Evolutionary conservation across 2,329 filamentous ascomycete genomes (phyloP).

Genomic region (Fusarium fujikuroi): DNA sequence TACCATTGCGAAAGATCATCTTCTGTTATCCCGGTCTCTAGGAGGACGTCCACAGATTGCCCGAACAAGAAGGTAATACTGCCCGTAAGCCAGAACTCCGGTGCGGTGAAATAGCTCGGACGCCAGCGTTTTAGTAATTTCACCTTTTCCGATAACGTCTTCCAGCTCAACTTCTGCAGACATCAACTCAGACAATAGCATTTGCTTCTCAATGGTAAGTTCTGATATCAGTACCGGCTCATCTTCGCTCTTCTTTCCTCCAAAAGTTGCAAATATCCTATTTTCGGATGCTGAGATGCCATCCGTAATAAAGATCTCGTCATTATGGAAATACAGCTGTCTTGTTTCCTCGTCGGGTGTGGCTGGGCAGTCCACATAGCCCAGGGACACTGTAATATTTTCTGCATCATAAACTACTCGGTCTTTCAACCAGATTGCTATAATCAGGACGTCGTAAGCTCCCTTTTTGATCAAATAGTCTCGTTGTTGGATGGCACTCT

Average conservation of each 20-base stretch:
- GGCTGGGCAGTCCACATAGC: background rate
- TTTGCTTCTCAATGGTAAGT: background rate
- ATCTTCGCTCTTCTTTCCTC: accelerated
- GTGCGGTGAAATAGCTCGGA: background rate
- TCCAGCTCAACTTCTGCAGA: background rate
- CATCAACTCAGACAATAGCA: background rate
- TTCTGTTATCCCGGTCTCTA: background rate
- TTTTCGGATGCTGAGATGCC: background rate
- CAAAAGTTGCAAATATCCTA: background rate
- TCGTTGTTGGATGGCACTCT: background rate
- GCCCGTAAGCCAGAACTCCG: background rate
- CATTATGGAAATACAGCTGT: background rate
- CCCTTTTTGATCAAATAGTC: background rate
- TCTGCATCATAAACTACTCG: background rate
- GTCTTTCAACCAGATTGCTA: background rate
- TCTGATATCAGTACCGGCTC: background rate
- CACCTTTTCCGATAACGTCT: no score
- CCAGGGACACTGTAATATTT: background rate
- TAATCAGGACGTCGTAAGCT: background rate
- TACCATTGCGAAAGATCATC: background rate
- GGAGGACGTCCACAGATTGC: background rate
- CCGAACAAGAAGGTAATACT: background rate
- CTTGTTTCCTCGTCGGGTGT: background rate
- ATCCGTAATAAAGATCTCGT: background rate
- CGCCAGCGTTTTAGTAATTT: background rate